These are phyloP conservation scores for Candida caryicola DNA, from an alignment of 805 yeast genomes.

Conservation along the genomic window DNA sequence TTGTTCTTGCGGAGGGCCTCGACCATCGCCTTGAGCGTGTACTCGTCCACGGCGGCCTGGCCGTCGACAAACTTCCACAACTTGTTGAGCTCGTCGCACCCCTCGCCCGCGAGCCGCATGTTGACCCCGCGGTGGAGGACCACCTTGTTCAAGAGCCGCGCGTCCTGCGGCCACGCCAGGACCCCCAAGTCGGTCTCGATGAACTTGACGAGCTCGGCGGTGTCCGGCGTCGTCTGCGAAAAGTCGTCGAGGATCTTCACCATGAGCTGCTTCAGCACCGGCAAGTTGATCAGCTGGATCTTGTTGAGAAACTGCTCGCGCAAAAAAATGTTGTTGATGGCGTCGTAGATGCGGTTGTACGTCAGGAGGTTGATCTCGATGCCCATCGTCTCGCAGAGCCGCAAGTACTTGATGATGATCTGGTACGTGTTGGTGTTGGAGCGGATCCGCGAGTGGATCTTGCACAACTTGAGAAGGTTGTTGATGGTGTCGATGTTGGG, in stretches of 20 bases:
- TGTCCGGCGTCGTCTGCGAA: conserved; percentile 24
- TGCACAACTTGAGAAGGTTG: conserved; percentile 29
- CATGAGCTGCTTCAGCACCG: conserved; percentile 30
- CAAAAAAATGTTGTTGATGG: conserved; percentile 36
- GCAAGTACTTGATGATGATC: conserved; percentile 30
- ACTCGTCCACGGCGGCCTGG: conserved; percentile 4
- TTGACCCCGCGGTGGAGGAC: conserved; percentile 11
- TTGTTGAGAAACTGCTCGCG: conserved; percentile 35
- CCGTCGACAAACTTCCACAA: conserved; percentile 7
- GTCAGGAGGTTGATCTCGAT: conserved; percentile 33
- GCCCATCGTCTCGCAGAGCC: conserved; percentile 22
- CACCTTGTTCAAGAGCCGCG: conserved; percentile 29
- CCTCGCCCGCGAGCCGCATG: neutral
- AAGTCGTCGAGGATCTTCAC: conserved; percentile 35
- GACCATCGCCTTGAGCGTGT: conserved; percentile 5
- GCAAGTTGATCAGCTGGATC: conserved; percentile 30
- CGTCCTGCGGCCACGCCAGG: conserved; percentile 27
- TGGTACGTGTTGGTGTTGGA: conserved; percentile 31
- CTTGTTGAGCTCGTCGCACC: conserved; percentile 4
- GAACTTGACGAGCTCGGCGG: conserved; percentile 28
- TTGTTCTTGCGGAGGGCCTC: conserved; percentile 7
- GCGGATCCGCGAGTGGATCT: conserved; percentile 31
- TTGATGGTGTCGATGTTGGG: conserved; percentile 42
- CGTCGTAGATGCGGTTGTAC: conserved; percentile 36
- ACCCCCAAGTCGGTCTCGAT: conserved; percentile 33